These are phyloP conservation scores for Termitomyces sp. DNA, from an alignment of 768 basidiomycete species.

Conservation along the genomic window DNA sequence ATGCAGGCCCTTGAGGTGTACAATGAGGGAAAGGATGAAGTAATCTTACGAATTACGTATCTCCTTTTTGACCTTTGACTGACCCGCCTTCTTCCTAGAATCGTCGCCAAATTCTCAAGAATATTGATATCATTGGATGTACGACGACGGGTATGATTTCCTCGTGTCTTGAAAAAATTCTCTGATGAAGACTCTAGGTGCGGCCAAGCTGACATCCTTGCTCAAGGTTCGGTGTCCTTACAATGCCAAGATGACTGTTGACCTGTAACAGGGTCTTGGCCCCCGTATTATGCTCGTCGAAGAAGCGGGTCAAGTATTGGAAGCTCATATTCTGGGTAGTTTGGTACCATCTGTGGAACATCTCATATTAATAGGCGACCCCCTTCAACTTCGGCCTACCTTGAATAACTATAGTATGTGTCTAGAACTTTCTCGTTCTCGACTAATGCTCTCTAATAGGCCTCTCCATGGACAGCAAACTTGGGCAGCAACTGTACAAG, in stretches of 20 bases:
- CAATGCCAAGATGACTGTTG: neutral
- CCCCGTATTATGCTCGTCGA: conserved; percentile 68
- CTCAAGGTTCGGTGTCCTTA: conserved; percentile 36
- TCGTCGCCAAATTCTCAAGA: conserved; percentile 45
- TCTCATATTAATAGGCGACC: conserved; percentile 77
- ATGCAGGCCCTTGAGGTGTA: conserved; percentile 28
- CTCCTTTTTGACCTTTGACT: neutral
- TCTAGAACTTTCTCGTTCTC: neutral
- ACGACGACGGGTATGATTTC: conserved; percentile 63
- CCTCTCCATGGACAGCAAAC: conserved; percentile 62
- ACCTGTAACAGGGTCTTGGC: conserved; percentile 39
- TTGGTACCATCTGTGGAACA: conserved; percentile 66
- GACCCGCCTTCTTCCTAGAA: conserved; percentile 27
- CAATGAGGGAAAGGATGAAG: conserved; percentile 50
- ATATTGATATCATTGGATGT: conserved; percentile 63
- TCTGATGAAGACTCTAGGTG: conserved; percentile 33
- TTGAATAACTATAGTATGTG: conserved; percentile 55
- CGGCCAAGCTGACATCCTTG: conserved; percentile 57
- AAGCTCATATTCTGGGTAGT: conserved; percentile 65
- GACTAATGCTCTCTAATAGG: conserved; percentile 26
- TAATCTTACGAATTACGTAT: conserved; percentile 17
- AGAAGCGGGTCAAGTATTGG: conserved; percentile 79
- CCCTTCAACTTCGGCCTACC: conserved; percentile 66
- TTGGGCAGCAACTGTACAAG: conserved; percentile 48
- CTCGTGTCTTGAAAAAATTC: neutral